A percentile compares a stretch with the other conserved stretches of the same genome.
phyloP scores from a whole-genome alignment of 495 filamentous ascomycete species.

The Aspergillus nanangensis region DNA sequence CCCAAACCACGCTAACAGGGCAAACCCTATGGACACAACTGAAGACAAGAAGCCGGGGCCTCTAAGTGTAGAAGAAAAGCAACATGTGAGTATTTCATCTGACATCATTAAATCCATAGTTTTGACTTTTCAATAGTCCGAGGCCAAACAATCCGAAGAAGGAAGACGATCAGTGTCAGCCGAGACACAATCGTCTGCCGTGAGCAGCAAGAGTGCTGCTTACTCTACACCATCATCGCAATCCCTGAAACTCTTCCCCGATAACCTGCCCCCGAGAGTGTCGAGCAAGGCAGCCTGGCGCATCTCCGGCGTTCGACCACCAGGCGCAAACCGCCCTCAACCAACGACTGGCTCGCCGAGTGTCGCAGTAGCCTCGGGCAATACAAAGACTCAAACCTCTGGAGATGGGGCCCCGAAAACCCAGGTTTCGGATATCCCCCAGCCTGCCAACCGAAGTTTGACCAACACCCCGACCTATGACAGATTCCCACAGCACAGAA shows the following conservation, averaged over 20 bases:
- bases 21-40: too few relatives aligned
- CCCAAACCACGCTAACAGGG: too few relatives aligned
- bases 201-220: neutral
- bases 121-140: neutral
- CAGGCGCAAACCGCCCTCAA: slow-evolving; percentile 5
- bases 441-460: slow-evolving; percentile 1
- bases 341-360: too few relatives aligned
- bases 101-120: too few relatives aligned
- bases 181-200: neutral
- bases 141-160: neutral
- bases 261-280: slow-evolving; percentile 28
- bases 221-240: slow-evolving; percentile 10
- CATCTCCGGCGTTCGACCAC: slow-evolving; percentile 14
- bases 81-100: too few relatives aligned
- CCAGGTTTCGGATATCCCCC: neutral
- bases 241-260: slow-evolving; percentile 35
- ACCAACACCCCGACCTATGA: slow-evolving; percentile 6
- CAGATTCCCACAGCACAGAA: slow-evolving; percentile 5
- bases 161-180: neutral
- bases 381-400: neutral
- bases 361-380: too few relatives aligned
- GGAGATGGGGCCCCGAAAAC: neutral
- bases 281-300: slow-evolving; percentile 28
- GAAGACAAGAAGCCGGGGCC: too few relatives aligned
- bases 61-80: too few relatives aligned